Evolutionary conservation across 768 basidiomycete species (phyloP), one percentile per base, ranked within the genome.

Genomic region (Chalciporus sphaerocephalus): DNA sequence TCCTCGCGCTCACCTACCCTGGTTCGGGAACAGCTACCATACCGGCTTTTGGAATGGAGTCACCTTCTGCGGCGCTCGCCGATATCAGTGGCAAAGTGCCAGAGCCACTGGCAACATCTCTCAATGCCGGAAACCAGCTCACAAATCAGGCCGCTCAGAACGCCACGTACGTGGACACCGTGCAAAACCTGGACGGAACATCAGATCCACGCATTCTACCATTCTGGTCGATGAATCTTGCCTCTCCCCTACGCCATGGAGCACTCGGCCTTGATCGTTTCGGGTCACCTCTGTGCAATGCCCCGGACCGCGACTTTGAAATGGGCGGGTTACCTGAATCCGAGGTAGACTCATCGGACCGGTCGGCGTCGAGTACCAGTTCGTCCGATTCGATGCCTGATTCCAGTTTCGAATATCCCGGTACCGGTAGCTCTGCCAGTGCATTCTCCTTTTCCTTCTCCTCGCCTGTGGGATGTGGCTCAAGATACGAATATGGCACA

Each of bases 1-100:
- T 67, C 24, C 53, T 67, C 34, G 46, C 52, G 17, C 44, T 51
- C 21, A 20, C 35, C 30, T 50, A 64, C 16, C 38, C 52, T 0
- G 52, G 45, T 1, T 18, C 47, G 30, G 23, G 24, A 4, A 18
- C 34, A 3, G 40, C 34, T 40, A 43, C 16, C 15, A 6, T 27
- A 23, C 21, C 10, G 36, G 22, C 48, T 38, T 8, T 12, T 23
- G 25, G 36, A 6, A 6, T 23, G 9, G 32, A 11, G 35, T 22
- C 32, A 11, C 24, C 21, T 18, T 10, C 8, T 28, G 6, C 7
- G 41, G 8, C 18, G 28, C 35, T 16, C 22, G 15, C 11, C 33
- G 12, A 4, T 13, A 16, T 6, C 30, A 12, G 15, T n/a, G 8
- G 17, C 15, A 8, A 35, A 6, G 28, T 20, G 8, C 16, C 16